phyloP scores from a whole-genome alignment of 331 rosid genomes.

The Prunus yedoensis region DNA sequence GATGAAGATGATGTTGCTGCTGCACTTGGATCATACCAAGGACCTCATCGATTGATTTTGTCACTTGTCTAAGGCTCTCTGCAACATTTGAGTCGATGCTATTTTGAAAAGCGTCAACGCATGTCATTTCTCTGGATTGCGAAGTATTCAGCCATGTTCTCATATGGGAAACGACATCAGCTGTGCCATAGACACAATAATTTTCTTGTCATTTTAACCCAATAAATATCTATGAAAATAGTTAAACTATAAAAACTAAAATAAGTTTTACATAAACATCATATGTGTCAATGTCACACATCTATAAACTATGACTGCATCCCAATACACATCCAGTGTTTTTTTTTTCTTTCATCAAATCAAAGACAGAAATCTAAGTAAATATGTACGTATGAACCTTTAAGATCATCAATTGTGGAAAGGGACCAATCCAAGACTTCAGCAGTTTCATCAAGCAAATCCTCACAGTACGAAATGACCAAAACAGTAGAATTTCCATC shows the following conservation, averaged over 20 bases:
- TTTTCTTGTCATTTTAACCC: too few relatives aligned
- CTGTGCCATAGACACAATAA: neutral
- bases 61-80: conserved; percentile 10
- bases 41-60: neutral
- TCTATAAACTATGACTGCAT: too few relatives aligned
- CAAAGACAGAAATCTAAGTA: neutral
- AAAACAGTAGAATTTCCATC: neutral
- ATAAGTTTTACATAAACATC: too few relatives aligned
- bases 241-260: too few relatives aligned
- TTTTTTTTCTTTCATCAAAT: neutral
- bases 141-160: conserved; percentile 7
- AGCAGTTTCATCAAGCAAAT: conserved; percentile 1
- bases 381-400: neutral
- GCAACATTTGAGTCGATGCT: neutral
- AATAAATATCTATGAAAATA: too few relatives aligned
- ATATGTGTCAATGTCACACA: too few relatives aligned
- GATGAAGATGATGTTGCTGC: neutral
- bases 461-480: conserved; percentile 4
- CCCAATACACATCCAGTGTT: too few relatives aligned
- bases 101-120: neutral
- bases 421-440: conserved; percentile 11
- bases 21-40: conserved; percentile 1
- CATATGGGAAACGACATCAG: conserved; percentile 1
- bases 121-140: neutral
- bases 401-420: neutral